A percentile compares a stretch with the other conserved stretches of the same genome.
phyloP scores from a whole-genome alignment of 2,329 filamentous ascomycete genomes.

The Colletotrichum cereale region DNA sequence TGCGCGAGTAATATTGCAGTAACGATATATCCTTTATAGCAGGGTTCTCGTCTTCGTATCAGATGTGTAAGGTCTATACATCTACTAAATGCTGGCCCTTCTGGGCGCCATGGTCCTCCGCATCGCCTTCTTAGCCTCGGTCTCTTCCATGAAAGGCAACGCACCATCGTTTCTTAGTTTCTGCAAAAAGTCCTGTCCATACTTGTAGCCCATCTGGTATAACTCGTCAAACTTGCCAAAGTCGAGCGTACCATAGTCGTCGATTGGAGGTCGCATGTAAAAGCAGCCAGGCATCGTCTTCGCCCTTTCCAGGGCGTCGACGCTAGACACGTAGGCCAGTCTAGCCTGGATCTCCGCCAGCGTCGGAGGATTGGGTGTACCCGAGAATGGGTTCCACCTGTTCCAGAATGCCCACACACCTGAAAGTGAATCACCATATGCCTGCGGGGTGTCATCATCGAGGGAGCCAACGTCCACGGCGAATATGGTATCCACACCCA shows the following conservation, averaged over 20 bases:
- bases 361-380: conserved; percentile 90
- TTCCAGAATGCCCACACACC: conserved; percentile 96
- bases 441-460: conserved; percentile 91
- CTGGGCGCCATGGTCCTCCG: conserved; percentile 84
- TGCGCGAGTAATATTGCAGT: neutral
- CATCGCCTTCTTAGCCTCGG: conserved; percentile 81
- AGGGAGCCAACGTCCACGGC: conserved; percentile 94
- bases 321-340: conserved; percentile 93
- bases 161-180: conserved; percentile 83
- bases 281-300: conserved; percentile 92
- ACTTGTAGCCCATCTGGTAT: conserved; percentile 88
- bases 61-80: neutral
- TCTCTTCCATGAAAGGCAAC: conserved; percentile 77
- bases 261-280: conserved; percentile 96
- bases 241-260: conserved; percentile 92
- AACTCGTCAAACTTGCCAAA: conserved; percentile 99
- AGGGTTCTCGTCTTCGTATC: neutral
- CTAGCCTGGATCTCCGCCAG: conserved; percentile 95
- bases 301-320: conserved; percentile 93
- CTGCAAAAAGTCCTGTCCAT: conserved; percentile 83
- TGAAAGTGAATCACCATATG: conserved; percentile 92
- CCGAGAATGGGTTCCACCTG: conserved; percentile 95
- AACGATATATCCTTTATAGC: conserved; percentile 24
- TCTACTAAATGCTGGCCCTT: conserved; percentile 77
- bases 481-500: conserved; percentile 94